Base-by-base conservation (phyloP, 2,329 filamentous ascomycete species). In the Mycosphaerella sp. region DNA sequence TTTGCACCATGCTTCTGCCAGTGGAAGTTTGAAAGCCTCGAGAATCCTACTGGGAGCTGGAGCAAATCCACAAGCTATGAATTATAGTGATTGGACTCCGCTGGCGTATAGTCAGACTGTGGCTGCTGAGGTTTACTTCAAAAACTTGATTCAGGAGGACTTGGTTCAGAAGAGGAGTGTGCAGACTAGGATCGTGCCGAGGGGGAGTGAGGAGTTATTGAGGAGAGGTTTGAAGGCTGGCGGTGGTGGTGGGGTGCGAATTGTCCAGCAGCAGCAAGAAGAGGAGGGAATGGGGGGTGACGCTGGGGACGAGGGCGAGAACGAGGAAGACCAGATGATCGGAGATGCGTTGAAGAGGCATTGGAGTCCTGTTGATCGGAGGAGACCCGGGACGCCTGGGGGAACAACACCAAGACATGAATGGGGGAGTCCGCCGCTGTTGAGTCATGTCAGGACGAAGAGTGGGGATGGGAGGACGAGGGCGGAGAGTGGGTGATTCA, bases 61-160 rank as follows among this genome's bases (percentile, higher is more conserved):
- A 9, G 88, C 89, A 0, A 85, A 90, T 62, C 81, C 87, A 0
- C 78, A 85, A 51, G 81, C 81, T 52, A 78, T 78, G 61, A 95
- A 95, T 66, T 74, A 82, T 2, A 89, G 85, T 76, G 85, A 82
- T 66, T 95, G 89, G 87, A 90, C 84, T 1, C 86, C 90, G 0
- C 78, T 90, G n/a, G 82, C 85, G 14, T 95, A 95, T 69, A 88
- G 84, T 58, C 83, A 87, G 11, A 92, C 87, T 0, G 84, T 89
- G 6, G 85, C 89, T 67, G 87, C 88, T 1, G 89, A 95, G 71
- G 86, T 90, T 0, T 93, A 95, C 67, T 84, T 93, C 58, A 89
- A 87, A 71, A 82, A 82, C 11, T 72, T 95, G 51, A 83, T 93
- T 4, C 78, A 78, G 0, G 88, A 93, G 64, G 80, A 83, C 14